Base-by-base conservation (phyloP, 2,329 filamentous ascomycete species). In the Nemania sp. region DNA sequence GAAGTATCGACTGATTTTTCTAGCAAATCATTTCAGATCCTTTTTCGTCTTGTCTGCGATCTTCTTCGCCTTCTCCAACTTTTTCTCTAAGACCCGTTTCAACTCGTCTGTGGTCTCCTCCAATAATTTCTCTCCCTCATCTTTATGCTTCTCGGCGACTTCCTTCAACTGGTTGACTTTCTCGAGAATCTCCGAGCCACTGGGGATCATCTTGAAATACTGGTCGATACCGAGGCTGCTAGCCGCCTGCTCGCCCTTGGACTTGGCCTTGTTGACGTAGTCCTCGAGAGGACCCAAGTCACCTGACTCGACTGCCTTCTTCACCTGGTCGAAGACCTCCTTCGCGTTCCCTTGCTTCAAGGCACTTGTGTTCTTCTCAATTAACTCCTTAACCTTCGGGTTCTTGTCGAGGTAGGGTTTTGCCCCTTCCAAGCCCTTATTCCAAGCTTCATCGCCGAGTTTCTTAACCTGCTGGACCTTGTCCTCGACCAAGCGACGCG, bases 321-420 rank as follows among this genome's bases (percentile, higher is more conserved):
- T 88, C 61, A 89, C 83, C 77, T 88, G 87, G 59, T 88, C 81
- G 75, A 90, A 90, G 0, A 93, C 78, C 73, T 92, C 88, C 57
- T 82, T 81, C 15, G 88, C 80, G 73, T 93, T 90, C 18, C 90
- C 91, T 69, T 88, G 81, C 82, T 91, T 93, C 56, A 94, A 80
- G 0, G 85, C 79, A 64, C 92, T 89, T 54, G 86, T 84, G 78
- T 94, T 94, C 75, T 91, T 83, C 82, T 93, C 90, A 1, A 94
- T 77, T 0, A 93, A 78, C 79, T 93, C 84, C 83, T 93, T 93
- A 66, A 92, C 81, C 80, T 92, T 83, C n/a, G 91, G 90, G 79
- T 88, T 92, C 84, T 93, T 93, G 73, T 93, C 91, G 0, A 94
- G 84, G 67, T 89, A 87, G 0, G 91, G 90, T 82, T 92, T 89